Evolutionary conservation across 2,329 filamentous ascomycete genomes (phyloP).

Genomic region (Calonectria leucothoes): DNA sequence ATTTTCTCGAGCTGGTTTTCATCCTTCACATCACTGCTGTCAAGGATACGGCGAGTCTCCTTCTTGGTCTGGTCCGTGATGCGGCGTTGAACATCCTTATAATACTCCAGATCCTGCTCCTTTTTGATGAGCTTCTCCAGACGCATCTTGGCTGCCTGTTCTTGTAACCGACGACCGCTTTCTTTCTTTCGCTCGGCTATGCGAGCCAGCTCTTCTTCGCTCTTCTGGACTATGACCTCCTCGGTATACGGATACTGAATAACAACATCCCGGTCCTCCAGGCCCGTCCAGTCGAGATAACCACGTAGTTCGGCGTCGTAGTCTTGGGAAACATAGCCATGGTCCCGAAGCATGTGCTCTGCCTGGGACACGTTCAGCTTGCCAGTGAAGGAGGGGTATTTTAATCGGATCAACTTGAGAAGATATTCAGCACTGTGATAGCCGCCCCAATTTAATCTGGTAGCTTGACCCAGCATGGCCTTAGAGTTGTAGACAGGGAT

Average conservation of each 20-base stretch:
- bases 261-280: conserved; percentile 89
- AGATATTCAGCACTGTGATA: conserved; percentile 92
- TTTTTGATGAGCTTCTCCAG: conserved; percentile 95
- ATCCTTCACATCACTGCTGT: conserved; percentile 92
- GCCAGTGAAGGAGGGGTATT: conserved; percentile 89
- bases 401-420: conserved; percentile 87
- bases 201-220: conserved; percentile 88
- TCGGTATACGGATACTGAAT: conserved; percentile 96
- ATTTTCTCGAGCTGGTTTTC: conserved; percentile 86
- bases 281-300: conserved; percentile 90
- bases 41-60: conserved; percentile 85
- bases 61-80: conserved; percentile 87
- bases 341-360: conserved; percentile 86
- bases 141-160: conserved; percentile 97
- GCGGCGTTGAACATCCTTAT: conserved; percentile 81
- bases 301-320: conserved; percentile 82
- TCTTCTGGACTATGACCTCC: conserved; percentile 90
- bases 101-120: conserved; percentile 95
- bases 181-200: conserved; percentile 96
- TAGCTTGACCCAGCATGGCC: conserved; percentile 85
- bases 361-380: conserved; percentile 90
- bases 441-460: conserved; percentile 94
- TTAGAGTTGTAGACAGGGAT: conserved; percentile 93
- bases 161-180: conserved; percentile 88
- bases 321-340: conserved; percentile 88